Percentiles rank a stretch among this genome's conserved stretches.
Conservation (phyloP, 495 filamentous ascomycete genomes). For the Parathielavia hyrcaniae region DNA sequence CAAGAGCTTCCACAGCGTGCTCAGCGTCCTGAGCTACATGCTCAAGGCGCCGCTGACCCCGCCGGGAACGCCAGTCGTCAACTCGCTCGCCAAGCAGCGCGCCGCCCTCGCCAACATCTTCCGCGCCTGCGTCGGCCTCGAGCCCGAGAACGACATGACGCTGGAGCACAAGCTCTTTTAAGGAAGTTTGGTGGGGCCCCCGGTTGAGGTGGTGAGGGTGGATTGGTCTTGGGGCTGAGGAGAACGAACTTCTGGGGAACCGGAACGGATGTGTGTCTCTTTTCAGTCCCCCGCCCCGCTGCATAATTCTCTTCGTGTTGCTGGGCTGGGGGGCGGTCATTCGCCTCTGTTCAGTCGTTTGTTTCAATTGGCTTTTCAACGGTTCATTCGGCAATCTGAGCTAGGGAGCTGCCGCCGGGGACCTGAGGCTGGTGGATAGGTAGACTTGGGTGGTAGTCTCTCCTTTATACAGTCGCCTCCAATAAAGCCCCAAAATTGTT, state of each 20-base stretch:
- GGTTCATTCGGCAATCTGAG: not conserved
- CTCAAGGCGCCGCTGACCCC: constrained; percentile 97
- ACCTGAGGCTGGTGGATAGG: not conserved
- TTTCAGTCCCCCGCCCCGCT: not conserved
- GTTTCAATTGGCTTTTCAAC: not conserved
- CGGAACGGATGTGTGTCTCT: not conserved
- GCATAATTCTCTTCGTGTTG: constrained; percentile 1
- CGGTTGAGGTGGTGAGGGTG: not conserved
- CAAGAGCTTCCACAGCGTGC: constrained; percentile 93
- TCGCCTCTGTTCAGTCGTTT: not conserved
- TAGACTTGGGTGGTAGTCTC: not conserved
- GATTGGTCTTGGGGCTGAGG: not conserved
- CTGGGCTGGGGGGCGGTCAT: constrained; percentile 1
- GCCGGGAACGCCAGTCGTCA: constrained; percentile 92
- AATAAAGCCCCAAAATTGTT: not conserved
- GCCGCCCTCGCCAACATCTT: constrained; percentile 95
- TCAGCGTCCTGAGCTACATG: constrained; percentile 98
- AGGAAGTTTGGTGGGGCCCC: not conserved
- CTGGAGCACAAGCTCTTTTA: constrained; percentile 96
- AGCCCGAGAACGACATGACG: constrained; percentile 99
- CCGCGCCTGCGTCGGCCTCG: constrained; percentile 93
- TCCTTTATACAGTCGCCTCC: not conserved
- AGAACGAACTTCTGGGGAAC: not conserved
- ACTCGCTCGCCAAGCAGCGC: constrained; percentile 94
- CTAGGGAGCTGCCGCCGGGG: not conserved